Conservation (phyloP, 441 rosid genomes). For the Gossypium gossypioides region DNA sequence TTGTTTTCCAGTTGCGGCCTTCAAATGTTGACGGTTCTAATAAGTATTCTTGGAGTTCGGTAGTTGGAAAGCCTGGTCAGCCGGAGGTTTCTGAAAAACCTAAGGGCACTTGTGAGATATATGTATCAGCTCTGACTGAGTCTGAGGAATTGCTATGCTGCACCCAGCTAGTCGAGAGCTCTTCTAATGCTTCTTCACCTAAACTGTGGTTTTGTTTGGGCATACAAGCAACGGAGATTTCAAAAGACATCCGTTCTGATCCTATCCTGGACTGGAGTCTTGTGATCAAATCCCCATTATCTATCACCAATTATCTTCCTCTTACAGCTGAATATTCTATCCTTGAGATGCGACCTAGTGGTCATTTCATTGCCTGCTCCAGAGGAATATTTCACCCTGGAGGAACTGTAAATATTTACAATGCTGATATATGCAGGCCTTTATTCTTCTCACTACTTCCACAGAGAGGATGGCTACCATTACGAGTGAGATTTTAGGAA, state of each 20-base stretch:
- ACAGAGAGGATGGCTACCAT: constrained; percentile 83
- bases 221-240: constrained; percentile 68
- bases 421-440: constrained; percentile 65
- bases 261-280: constrained; percentile 92
- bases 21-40: constrained; percentile 29
- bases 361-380: constrained; percentile 50
- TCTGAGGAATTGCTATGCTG: constrained; percentile 69
- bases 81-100: constrained; percentile 26
- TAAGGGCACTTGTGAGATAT: constrained; percentile 42
- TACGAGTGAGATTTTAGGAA: constrained; percentile 43
- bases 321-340: constrained; percentile 75
- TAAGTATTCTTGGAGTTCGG: constrained; percentile 85
- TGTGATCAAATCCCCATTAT: constrained; percentile 76
- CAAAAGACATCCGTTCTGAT: constrained; percentile 65
- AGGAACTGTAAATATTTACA: constrained; percentile 62
- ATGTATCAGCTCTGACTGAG: constrained; percentile 62
- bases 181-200: constrained; percentile 42
- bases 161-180: constrained; percentile 48
- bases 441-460: constrained; percentile 75
- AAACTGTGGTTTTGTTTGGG: constrained; percentile 78
- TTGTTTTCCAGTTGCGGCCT: constrained; percentile 63
- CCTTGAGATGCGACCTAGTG: constrained; percentile 60
- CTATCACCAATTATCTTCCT: constrained; percentile 77
- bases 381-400: constrained; percentile 69
- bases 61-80: constrained; percentile 38